Conservation (phyloP, 2,329 filamentous ascomycete species). For the Penicillium hordei region DNA sequence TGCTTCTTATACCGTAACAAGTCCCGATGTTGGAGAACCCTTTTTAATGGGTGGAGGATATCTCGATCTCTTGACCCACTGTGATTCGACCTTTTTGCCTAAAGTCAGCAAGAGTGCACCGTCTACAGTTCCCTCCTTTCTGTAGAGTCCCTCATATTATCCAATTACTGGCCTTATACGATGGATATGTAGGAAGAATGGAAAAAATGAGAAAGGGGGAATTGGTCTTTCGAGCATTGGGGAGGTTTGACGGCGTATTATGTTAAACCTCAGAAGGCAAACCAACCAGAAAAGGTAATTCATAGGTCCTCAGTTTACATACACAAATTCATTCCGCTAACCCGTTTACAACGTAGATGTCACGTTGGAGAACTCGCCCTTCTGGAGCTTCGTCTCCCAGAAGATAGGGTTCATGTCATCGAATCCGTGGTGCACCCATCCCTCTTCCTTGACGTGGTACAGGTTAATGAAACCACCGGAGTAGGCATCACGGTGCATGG, state of each 20-base stretch:
- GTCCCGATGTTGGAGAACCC: too few species aligned
- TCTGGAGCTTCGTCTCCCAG: slow-evolving; percentile 98
- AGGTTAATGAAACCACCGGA: slow-evolving; percentile 98
- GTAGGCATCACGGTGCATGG: slow-evolving; percentile 96
- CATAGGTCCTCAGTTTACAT: not conserved
- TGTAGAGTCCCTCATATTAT: too few species aligned
- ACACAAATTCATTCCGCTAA: slow-evolving; percentile 12
- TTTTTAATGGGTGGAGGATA: too few species aligned
- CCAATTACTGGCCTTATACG: too few species aligned
- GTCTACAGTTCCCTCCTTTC: too few species aligned
- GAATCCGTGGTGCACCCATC: slow-evolving; percentile 99
- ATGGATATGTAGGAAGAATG: too few species aligned
- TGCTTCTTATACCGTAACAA: too few species aligned
- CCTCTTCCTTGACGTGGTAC: slow-evolving; percentile 98
- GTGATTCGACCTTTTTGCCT: too few species aligned
- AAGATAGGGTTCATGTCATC: slow-evolving; percentile 98
- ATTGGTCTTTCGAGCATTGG: too few species aligned
- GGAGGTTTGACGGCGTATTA: not conserved
- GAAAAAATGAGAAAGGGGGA: too few species aligned
- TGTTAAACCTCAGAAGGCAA: not conserved
- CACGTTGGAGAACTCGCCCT: slow-evolving; percentile 97
- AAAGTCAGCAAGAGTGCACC: too few species aligned
- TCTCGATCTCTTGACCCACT: too few species aligned
- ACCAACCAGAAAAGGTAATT: not conserved
- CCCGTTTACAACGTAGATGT: slow-evolving; percentile 63